These are phyloP conservation scores for Malus hybrid DNA, from an alignment of 331 rosid genomes.

Conservation along the genomic window DNA sequence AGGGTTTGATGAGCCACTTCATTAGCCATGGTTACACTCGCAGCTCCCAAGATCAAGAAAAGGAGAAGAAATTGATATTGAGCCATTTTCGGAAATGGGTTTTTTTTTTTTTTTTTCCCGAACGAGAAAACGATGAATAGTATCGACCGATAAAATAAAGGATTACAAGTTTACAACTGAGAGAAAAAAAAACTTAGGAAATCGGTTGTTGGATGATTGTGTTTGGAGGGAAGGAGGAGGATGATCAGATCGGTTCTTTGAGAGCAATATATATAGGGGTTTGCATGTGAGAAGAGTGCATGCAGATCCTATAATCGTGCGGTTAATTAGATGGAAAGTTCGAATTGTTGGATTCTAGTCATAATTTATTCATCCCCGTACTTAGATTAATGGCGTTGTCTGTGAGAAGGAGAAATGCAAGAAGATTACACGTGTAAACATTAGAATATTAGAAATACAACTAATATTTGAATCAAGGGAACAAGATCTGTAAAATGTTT, in stretches of 20 bases:
- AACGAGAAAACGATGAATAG: no score
- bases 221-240: constrained; percentile 4
- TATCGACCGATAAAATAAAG: no score
- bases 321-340: constrained; percentile 34
- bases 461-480: constrained; percentile 49
- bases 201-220: constrained; percentile 4
- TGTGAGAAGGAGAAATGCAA: constrained; percentile 21
- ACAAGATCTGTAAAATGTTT: constrained; percentile 53
- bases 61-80: constrained; percentile 20
- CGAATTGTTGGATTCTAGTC: constrained; percentile 21
- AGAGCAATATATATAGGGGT: constrained; percentile 15
- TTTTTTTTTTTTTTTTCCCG: neutral
- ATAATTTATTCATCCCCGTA: constrained; percentile 4
- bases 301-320: constrained; percentile 34
- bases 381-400: constrained; percentile 39
- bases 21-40: constrained; percentile 23
- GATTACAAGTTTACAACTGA: no score
- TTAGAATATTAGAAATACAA: constrained; percentile 46
- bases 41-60: constrained; percentile 34
- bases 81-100: constrained; percentile 33
- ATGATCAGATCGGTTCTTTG: constrained; percentile 5
- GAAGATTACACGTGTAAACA: constrained; percentile 32
- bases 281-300: neutral
- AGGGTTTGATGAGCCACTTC: constrained; percentile 9
- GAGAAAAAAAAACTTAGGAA: no score